Percentiles rank a stretch among this genome's conserved stretches.
phyloP scores from a whole-genome alignment of 2,329 filamentous ascomycete genomes.

The Trichoderma polysporum region DNA sequence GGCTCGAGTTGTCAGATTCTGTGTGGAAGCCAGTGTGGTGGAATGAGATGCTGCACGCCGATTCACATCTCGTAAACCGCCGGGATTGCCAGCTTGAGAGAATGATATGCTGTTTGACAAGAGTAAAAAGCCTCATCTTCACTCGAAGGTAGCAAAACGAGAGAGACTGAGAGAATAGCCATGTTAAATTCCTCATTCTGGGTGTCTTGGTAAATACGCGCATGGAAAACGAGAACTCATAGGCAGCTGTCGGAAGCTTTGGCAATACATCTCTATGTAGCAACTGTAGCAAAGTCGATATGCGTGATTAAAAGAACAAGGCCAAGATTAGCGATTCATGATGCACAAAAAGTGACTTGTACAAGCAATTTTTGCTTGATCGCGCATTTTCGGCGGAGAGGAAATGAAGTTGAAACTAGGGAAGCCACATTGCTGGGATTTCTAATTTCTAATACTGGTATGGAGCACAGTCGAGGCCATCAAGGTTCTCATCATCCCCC shows the following conservation, averaged over 20 bases:
- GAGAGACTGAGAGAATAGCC: background rate
- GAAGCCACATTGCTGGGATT: background rate
- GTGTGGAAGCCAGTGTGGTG: constrained; percentile 52
- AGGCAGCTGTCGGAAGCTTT: background rate
- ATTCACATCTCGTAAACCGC: background rate
- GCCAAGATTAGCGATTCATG: background rate
- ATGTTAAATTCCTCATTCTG: background rate
- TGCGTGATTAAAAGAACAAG: background rate
- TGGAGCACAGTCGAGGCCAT: background rate
- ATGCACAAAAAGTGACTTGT: background rate
- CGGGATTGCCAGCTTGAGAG: background rate
- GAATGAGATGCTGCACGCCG: constrained; percentile 49
- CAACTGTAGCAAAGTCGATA: background rate
- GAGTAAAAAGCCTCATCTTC: background rate
- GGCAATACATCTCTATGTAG: background rate
- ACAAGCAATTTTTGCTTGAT: background rate
- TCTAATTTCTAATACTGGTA: background rate
- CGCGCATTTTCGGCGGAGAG: background rate
- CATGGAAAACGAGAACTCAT: background rate
- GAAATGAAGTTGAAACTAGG: background rate
- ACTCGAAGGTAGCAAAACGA: background rate
- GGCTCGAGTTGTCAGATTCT: constrained; percentile 47
- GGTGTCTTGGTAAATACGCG: no score
- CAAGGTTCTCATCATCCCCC: constrained; percentile 12
- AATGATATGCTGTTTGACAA: background rate